phyloP scores from a whole-genome alignment of 805 yeast species.

The Schwanniomyces pseudopolymorphus region DNA sequence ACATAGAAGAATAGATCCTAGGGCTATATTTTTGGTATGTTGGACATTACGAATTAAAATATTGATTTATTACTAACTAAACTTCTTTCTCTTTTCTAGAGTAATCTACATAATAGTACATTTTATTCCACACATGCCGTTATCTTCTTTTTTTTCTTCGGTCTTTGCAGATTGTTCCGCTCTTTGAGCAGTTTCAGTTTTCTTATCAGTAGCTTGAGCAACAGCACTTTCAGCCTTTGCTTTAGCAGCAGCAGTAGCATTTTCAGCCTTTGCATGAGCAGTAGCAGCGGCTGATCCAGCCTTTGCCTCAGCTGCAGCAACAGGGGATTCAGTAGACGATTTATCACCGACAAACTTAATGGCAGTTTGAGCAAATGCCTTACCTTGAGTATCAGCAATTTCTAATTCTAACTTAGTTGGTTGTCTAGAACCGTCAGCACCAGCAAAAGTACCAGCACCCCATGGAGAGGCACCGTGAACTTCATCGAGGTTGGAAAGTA shows the following conservation, averaged over 20 bases:
- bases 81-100: background rate
- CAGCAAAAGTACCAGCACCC: slow-evolving; percentile 85
- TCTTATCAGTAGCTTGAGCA: slow-evolving; percentile 6
- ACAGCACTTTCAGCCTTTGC: background rate
- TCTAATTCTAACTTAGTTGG: slow-evolving; percentile 63
- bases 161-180: slow-evolving; percentile 11
- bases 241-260: slow-evolving; percentile 4
- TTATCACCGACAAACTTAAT: slow-evolving; percentile 12
- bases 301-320: no score
- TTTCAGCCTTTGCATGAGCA: background rate
- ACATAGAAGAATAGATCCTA: background rate
- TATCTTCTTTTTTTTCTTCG: slow-evolving; percentile 13
- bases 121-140: slow-evolving; percentile 9
- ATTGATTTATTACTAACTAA: background rate
- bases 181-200: slow-evolving; percentile 4
- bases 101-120: slow-evolving; percentile 17
- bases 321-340: slow-evolving; percentile 3
- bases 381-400: slow-evolving; percentile 69
- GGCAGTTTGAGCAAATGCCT: slow-evolving; percentile 41
- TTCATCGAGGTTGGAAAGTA: slow-evolving; percentile 57
- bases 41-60: background rate
- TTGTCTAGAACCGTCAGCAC: slow-evolving; percentile 70
- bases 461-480: slow-evolving; percentile 82
- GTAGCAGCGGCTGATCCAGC: slow-evolving; percentile 2
- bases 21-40: background rate